Conservation (phyloP, 1,284 basidiomycete genomes). For the Microbotryum silenes-acaulis region DNA sequence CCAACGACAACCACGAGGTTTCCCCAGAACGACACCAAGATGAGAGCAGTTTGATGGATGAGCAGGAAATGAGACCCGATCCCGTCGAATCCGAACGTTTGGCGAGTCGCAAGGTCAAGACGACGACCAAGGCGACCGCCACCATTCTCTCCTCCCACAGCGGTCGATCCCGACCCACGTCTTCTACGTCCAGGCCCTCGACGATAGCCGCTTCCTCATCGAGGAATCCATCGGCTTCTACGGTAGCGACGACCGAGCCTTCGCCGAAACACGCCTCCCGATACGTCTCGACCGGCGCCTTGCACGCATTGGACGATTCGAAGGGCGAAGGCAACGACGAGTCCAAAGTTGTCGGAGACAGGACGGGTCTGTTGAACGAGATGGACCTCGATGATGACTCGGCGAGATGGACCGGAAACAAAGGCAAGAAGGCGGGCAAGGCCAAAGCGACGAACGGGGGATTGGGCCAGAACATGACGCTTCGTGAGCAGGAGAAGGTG, state of each 20-base stretch:
- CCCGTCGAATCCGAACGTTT: neutral
- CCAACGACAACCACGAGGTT: neutral
- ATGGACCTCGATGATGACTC: constrained; percentile 5
- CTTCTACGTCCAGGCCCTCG: neutral
- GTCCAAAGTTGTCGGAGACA: neutral
- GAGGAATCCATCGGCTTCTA: neutral
- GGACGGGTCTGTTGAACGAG: neutral
- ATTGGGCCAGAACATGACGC: constrained; percentile 52
- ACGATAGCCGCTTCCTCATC: neutral
- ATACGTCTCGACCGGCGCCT: neutral
- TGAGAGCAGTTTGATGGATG: neutral
- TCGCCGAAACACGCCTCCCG: neutral
- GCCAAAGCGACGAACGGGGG: neutral
- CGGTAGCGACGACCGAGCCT: neutral
- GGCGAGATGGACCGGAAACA: neutral
- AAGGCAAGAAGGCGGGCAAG: neutral
- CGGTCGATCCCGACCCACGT: neutral
- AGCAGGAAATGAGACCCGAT: neutral
- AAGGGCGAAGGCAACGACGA: neutral
- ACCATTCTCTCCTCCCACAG: neutral
- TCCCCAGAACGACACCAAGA: neutral
- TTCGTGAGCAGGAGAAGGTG: constrained; percentile 92
- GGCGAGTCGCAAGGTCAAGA: neutral
- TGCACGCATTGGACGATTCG: neutral
- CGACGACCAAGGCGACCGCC: neutral